Conservation (phyloP, 148 eudicot species). For the Camellia sinensis region DNA sequence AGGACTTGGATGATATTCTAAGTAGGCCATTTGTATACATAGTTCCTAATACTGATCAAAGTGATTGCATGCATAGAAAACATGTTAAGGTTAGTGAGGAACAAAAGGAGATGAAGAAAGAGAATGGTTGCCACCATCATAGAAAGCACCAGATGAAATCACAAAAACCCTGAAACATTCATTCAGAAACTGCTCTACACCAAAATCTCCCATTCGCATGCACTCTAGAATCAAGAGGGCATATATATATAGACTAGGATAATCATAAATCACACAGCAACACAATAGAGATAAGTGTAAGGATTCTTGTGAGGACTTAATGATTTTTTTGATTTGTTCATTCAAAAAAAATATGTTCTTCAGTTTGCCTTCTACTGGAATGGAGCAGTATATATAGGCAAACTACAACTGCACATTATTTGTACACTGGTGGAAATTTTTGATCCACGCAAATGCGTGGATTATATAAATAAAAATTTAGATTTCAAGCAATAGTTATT, state of each 20-base stretch:
- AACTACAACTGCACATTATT: no score
- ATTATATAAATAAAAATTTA: no score
- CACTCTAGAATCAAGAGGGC: slow-evolving; percentile 14
- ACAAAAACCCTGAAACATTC: slow-evolving; percentile 30
- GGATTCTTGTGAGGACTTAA: no score
- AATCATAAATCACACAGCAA: background rate
- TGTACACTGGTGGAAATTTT: no score
- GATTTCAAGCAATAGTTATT: no score
- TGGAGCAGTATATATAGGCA: no score
- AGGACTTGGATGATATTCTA: slow-evolving; percentile 38
- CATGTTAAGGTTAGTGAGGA: slow-evolving; percentile 4
- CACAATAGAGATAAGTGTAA: background rate
- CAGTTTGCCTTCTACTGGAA: no score
- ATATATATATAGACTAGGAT: background rate
- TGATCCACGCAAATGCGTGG: no score
- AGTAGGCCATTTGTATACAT: slow-evolving; percentile 57
- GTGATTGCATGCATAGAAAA: background rate
- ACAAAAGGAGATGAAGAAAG: slow-evolving; percentile 11
- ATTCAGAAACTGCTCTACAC: slow-evolving; percentile 33
- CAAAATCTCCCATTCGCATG: slow-evolving; percentile 25
- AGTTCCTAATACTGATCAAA: slow-evolving; percentile 26
- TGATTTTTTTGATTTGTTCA: no score
- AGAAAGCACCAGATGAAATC: slow-evolving; percentile 30
- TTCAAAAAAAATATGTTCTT: no score
- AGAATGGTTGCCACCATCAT: slow-evolving; percentile 22